Evolutionary conservation across 495 filamentous ascomycete species (phyloP), one percentile per base, ranked within the genome.

Genomic region (Podospora appendiculata): DNA sequence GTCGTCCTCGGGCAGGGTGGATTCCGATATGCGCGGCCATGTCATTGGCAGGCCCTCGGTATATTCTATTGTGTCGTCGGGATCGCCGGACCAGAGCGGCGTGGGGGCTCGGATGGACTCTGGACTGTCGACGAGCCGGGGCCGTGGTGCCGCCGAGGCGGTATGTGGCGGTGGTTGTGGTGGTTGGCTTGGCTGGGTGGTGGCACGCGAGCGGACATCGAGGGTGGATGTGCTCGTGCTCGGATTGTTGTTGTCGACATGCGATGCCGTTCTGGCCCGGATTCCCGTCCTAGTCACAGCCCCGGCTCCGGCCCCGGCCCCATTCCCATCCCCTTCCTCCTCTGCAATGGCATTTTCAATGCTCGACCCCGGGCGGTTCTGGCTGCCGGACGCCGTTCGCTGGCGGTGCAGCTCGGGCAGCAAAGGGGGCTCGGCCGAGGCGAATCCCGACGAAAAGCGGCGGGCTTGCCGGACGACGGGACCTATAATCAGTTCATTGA

Each of bases 1-100:
- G 75, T 99, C 93, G 66, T 99, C 89, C 58, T 85, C 93, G 0
- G 93, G 94, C 45, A 98, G 71, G 17, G 64, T 58, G 7, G 49
- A 45, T 17, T 32, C 43, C 8, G 25, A 6, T 3, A 12, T 32
- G 18, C 43, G 7, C 3, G 13, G 13, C 13, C 10, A 11, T 10
- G 36, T 38, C 9, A 13, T 38, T 13, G 10, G 36, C 13, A 13
- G 36, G 10, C 10, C 9, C 3, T 10, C 3, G 7, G 41, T 43
- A 5, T 25, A 25, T 25, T 25, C 25, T 25, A 25, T 25, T 10
- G 41, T 43, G 41, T 10, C 8, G n/a, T 43, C 17, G 10, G 10
- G n/a, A 17, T 13, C 17, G 41, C 8, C 12, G 14, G n/a, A 10
- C 8, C 8, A 14, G 2, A 12, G 12, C 14, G n/a, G 41, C n/a